phyloP scores from a whole-genome alignment of 2,329 filamentous ascomycete species.

The Fusarium robinianum region DNA sequence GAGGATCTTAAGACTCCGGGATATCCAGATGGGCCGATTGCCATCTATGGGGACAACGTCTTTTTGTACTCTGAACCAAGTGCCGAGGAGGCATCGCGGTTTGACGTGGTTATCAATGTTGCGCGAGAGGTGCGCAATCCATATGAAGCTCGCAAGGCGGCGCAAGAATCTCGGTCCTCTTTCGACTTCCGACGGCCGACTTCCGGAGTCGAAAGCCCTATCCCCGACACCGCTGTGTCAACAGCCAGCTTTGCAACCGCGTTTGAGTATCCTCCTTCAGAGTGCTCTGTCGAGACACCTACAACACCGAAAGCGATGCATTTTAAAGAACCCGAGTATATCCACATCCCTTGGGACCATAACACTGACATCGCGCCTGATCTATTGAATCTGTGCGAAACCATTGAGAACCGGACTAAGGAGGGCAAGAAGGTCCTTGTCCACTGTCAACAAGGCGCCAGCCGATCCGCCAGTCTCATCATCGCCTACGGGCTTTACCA shows the following conservation, averaged over 20 bases:
- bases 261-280: constrained; percentile 57
- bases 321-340: constrained; percentile 72
- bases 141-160: constrained; percentile 52
- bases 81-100: constrained; percentile 73
- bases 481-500: constrained; percentile 85
- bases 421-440: constrained; percentile 79
- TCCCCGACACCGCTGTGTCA: constrained; percentile 60
- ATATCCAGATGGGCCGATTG: constrained; percentile 80
- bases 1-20: constrained; percentile 81
- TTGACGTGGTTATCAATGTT: constrained; percentile 85
- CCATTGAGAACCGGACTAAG: constrained; percentile 72
- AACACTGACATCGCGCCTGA: constrained; percentile 84
- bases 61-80: constrained; percentile 82
- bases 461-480: constrained; percentile 81
- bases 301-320: constrained; percentile 58
- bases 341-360: constrained; percentile 87
- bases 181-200: constrained; percentile 38
- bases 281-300: constrained; percentile 52
- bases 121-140: constrained; percentile 82
- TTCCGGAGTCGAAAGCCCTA: constrained; percentile 47
- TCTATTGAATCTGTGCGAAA: constrained; percentile 73
- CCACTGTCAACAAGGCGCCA: constrained; percentile 86
- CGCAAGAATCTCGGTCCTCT: constrained; percentile 38
- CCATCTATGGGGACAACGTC: constrained; percentile 78
- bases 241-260: constrained; percentile 63